phyloP scores from a whole-genome alignment of 257 asterid species.

The Linderniella brevidens region DNA sequence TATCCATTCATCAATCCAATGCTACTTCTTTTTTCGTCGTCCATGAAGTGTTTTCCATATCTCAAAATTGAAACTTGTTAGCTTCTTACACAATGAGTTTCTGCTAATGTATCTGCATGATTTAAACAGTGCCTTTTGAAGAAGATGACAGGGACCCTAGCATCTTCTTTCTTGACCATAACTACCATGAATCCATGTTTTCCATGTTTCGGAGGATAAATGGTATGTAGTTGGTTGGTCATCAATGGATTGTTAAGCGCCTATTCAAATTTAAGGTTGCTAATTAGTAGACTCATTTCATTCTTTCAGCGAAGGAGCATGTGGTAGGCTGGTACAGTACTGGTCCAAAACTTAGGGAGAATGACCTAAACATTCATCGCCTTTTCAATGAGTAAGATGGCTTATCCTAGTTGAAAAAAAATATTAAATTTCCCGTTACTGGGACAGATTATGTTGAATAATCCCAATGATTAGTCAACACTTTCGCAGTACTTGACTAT shows the following conservation, averaged over 20 bases:
- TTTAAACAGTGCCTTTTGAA: slow-evolving; percentile 76
- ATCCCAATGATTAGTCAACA: too few relatives aligned
- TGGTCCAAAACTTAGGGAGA: slow-evolving; percentile 86
- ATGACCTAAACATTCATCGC: slow-evolving; percentile 56
- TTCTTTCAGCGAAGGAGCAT: slow-evolving; percentile 82
- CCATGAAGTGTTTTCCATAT: neutral
- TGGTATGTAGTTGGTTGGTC: slow-evolving; percentile 22
- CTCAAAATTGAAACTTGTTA: neutral
- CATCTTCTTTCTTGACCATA: slow-evolving; percentile 95
- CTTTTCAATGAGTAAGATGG: slow-evolving; percentile 65
- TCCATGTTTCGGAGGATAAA: slow-evolving; percentile 88
- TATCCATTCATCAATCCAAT: too few relatives aligned
- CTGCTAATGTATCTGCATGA: slow-evolving; percentile 10
- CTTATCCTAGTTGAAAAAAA: neutral
- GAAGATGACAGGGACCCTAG: slow-evolving; percentile 90
- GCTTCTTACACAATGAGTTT: neutral
- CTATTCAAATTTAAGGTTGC: neutral
- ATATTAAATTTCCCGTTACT: too few relatives aligned
- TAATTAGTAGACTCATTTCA: slow-evolving; percentile 6
- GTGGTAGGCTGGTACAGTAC: slow-evolving; percentile 99
- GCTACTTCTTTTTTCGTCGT: too few relatives aligned
- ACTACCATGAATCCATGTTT: slow-evolving; percentile 89
- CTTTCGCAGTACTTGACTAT: too few relatives aligned
- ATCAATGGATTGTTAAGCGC: neutral
- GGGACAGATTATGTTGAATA: too few relatives aligned